A percentile compares a stretch with the other conserved stretches of the same genome.
phyloP scores from a whole-genome alignment of 2,329 filamentous ascomycete species.

The Aureobasidium sp. region DNA sequence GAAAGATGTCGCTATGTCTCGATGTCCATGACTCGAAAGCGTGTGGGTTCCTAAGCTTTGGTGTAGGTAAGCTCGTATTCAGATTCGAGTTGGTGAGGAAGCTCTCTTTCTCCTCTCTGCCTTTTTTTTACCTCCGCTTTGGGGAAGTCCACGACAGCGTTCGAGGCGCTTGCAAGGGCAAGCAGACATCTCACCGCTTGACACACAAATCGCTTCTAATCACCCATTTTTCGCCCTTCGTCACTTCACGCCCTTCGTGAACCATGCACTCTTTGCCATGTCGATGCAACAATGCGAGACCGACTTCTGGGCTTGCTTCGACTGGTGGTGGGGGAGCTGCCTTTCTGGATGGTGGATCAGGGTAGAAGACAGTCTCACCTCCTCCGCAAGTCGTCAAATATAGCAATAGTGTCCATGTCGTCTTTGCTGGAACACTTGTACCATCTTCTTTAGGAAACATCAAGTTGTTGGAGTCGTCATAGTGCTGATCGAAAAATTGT shows the following conservation, averaged over 20 bases:
- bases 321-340: constrained; percentile 52
- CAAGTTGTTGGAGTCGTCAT: constrained; percentile 79
- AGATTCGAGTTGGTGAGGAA: no score
- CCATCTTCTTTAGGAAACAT: constrained; percentile 45
- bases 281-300: constrained; percentile 77
- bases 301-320: constrained; percentile 68
- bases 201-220: constrained; percentile 76
- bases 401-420: constrained; percentile 85
- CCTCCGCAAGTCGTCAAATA: constrained; percentile 81
- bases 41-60: no score
- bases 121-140: no score
- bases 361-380: constrained; percentile 89
- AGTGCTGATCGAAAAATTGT: constrained; percentile 90
- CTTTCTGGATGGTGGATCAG: constrained; percentile 44
- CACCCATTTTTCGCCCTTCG: constrained; percentile 81
- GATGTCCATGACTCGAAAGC: no score
- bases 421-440: constrained; percentile 50
- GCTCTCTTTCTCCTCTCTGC: not conserved
- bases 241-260: constrained; percentile 78
- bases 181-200: constrained; percentile 33
- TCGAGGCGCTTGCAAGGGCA: not conserved
- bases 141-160: not conserved
- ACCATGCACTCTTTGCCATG: constrained; percentile 85
- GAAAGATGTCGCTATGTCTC: no score
- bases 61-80: no score